Evolutionary conservation across 1,139 yeast species (phyloP).

Genomic region (Groenewaldozyma auringiensis): DNA sequence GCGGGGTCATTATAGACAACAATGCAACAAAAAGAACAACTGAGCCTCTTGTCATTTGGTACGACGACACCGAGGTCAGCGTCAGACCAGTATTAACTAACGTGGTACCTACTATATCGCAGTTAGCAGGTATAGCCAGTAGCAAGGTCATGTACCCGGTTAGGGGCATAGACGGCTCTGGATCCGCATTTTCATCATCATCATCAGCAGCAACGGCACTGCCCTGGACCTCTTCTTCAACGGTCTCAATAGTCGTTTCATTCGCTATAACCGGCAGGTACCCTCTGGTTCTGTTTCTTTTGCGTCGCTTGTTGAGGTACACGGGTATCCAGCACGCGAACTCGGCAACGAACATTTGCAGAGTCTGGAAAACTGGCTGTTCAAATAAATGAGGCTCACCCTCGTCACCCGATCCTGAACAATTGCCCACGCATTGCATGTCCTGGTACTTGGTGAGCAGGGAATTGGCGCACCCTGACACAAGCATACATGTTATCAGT

Average conservation of each 20-base stretch:
- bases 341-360: slow-evolving; percentile 80
- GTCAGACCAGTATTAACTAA: slow-evolving; percentile 68
- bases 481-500: slow-evolving; percentile 35
- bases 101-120: slow-evolving; percentile 70
- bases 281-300: slow-evolving; percentile 1
- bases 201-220: not conserved
- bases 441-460: slow-evolving; percentile 72
- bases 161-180: slow-evolving; percentile 1
- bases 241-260: slow-evolving; percentile 1
- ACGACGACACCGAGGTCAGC: slow-evolving; percentile 72
- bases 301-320: slow-evolving; percentile 3
- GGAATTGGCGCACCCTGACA: slow-evolving; percentile 70
- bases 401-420: slow-evolving; percentile 35
- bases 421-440: slow-evolving; percentile 59
- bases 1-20: slow-evolving; percentile 57
- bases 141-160: slow-evolving; percentile 19
- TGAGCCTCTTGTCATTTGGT: slow-evolving; percentile 81
- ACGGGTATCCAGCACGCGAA: slow-evolving; percentile 39
- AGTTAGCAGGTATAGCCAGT: slow-evolving; percentile 55
- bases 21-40: slow-evolving; percentile 70
- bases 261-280: slow-evolving; percentile 8
- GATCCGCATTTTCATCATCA: slow-evolving; percentile 2
- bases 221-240: slow-evolving; percentile 1
- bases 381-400: slow-evolving; percentile 43
- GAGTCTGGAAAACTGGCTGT: slow-evolving; percentile 73